A percentile compares a stretch with the other conserved stretches of the same genome.
phyloP scores from a whole-genome alignment of 179 eudicot species.

The Silene coronaria region DNA sequence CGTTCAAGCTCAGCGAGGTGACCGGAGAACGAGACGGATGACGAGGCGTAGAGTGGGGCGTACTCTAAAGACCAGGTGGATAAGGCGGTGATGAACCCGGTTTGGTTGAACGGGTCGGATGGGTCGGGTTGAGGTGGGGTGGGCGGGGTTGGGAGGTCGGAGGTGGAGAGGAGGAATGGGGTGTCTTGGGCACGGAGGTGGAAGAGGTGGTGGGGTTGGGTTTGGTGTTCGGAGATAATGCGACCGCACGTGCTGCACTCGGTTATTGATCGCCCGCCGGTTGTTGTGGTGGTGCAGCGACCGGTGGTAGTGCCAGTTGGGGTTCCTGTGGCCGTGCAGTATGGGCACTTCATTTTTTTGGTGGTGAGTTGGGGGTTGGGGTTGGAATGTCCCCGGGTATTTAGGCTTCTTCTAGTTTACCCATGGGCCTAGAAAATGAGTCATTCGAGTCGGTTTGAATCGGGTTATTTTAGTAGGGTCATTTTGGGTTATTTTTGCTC shows the following conservation, averaged over 20 bases:
- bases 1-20: slow-evolving; percentile 87
- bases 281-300: slow-evolving; percentile 53
- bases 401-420: neutral
- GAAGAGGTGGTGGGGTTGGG: slow-evolving; percentile 81
- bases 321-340: slow-evolving; percentile 41
- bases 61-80: slow-evolving; percentile 76
- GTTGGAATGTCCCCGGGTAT: neutral
- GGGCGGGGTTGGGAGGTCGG: slow-evolving; percentile 65
- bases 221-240: slow-evolving; percentile 62
- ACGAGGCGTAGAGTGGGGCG: slow-evolving; percentile 54
- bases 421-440: no score
- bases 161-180: slow-evolving; percentile 71
- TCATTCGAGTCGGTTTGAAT: no score
- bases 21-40: slow-evolving; percentile 75
- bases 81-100: slow-evolving; percentile 88
- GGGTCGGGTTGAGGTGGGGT: slow-evolving; percentile 20
- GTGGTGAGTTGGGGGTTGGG: neutral
- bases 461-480: no score
- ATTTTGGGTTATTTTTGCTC: no score
- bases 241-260: slow-evolving; percentile 88
- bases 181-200: slow-evolving; percentile 68
- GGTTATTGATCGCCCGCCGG: slow-evolving; percentile 50
- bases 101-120: slow-evolving; percentile 70
- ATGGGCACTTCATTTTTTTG: slow-evolving; percentile 64
- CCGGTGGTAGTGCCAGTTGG: slow-evolving; percentile 27